These are phyloP conservation scores for Sarcomyxa edulis DNA, from an alignment of 768 basidiomycete species.

Conservation along the genomic window DNA sequence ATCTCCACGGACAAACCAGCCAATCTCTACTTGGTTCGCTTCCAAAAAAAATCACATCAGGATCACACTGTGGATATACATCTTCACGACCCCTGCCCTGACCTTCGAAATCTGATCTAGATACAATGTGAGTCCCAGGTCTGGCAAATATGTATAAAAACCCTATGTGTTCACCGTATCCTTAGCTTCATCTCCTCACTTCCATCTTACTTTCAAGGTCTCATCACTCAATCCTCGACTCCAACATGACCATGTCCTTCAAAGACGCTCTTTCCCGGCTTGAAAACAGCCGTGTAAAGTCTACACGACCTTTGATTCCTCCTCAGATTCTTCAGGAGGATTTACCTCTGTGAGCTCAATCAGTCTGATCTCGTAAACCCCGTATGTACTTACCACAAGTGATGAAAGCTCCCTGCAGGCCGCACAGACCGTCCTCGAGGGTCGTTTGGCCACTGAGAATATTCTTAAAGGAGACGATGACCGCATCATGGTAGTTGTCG, in stretches of 20 bases:
- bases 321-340: constrained; percentile 95
- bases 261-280: constrained; percentile 75
- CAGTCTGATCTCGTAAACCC: constrained; percentile 10
- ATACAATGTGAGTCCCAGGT: too few species aligned
- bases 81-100: too few species aligned
- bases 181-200: too few species aligned
- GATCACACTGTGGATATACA: too few species aligned
- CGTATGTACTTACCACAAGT: constrained; percentile 6
- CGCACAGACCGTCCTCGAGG: constrained; percentile 87
- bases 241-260: constrained; percentile 67
- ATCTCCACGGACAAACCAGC: too few species aligned
- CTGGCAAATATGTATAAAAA: too few species aligned
- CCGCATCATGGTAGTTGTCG: constrained; percentile 86
- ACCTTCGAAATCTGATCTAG: too few species aligned
- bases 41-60: too few species aligned
- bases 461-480: constrained; percentile 87
- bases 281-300: constrained; percentile 84
- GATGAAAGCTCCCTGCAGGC: constrained; percentile 64
- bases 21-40: too few species aligned
- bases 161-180: too few species aligned
- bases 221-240: constrained; percentile 36
- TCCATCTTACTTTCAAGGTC: constrained; percentile 9
- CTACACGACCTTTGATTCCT: constrained; percentile 84
- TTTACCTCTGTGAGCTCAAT: constrained; percentile 80
- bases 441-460: constrained; percentile 71